phyloP scores from a whole-genome alignment of 495 filamentous ascomycete species.

The Aspergillus ellipticus region DNA sequence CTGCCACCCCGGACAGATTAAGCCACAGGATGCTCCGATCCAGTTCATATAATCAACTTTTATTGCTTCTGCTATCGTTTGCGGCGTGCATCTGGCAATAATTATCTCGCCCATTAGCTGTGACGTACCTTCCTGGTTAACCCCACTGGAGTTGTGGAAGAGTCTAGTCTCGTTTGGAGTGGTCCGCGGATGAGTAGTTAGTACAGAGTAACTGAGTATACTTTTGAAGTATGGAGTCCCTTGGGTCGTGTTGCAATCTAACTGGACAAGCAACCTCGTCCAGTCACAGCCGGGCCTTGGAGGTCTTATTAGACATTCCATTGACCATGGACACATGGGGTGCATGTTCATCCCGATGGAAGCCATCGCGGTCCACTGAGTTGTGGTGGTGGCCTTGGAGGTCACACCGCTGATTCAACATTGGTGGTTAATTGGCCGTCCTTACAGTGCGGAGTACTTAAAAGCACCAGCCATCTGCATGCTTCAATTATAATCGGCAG shows the following conservation, averaged over 20 bases:
- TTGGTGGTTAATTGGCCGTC: not conserved
- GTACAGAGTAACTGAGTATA: no score
- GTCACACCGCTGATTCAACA: not conserved
- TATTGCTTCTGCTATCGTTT: not conserved
- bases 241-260: not conserved
- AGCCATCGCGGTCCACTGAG: no score
- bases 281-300: not conserved
- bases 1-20: not conserved
- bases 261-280: not conserved
- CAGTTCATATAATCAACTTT: no score
- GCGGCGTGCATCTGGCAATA: not conserved
- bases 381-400: not conserved
- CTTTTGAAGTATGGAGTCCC: not conserved
- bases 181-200: no score
- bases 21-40: no score
- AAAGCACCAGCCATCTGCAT: not conserved
- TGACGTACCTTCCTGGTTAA: not conserved
- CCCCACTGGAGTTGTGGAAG: slow-evolving; percentile 3
- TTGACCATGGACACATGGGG: not conserved
- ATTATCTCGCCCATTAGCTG: not conserved
- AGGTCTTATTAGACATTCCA: not conserved
- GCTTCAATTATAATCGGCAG: not conserved
- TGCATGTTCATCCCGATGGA: not conserved
- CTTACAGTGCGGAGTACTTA: not conserved
- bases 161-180: not conserved